Conservation (phyloP, 139 green algal species). For the Klebsormidium nitens region DNA sequence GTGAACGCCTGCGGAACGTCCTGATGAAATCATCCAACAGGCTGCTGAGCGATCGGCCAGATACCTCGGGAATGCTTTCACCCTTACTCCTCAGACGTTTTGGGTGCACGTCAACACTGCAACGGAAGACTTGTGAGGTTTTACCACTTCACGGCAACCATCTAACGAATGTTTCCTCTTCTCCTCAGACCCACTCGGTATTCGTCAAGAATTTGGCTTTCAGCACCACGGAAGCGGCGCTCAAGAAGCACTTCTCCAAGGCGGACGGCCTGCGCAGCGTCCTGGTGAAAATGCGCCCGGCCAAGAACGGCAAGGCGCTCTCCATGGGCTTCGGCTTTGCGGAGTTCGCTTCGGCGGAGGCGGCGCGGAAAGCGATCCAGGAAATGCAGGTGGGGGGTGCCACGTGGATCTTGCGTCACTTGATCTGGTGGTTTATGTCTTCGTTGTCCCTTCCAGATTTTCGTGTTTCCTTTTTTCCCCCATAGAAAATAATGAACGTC, state of each 20-base stretch:
- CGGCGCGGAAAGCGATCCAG: constrained; percentile 59
- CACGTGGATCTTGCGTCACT: too few relatives aligned
- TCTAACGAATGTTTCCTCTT: too few relatives aligned
- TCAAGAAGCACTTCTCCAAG: constrained; percentile 67
- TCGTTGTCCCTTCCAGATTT: too few relatives aligned
- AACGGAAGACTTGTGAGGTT: constrained; percentile 7
- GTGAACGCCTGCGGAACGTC: too few relatives aligned
- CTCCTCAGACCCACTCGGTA: constrained; percentile 18
- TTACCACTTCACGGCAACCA: too few relatives aligned
- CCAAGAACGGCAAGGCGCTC: constrained; percentile 35
- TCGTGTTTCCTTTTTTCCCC: too few relatives aligned
- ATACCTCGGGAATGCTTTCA: too few relatives aligned
- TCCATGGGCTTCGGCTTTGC: constrained; percentile 58
- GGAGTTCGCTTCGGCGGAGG: constrained; percentile 64
- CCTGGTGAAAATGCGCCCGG: background rate
- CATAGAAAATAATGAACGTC: too few relatives aligned
- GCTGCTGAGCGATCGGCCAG: too few relatives aligned
- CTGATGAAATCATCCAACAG: too few relatives aligned
- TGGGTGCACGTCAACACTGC: constrained; percentile 6
- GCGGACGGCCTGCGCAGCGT: constrained; percentile 2
- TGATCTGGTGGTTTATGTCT: too few relatives aligned
- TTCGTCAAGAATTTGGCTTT: constrained; percentile 97
- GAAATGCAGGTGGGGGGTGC: constrained; percentile 50
- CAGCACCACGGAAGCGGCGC: constrained; percentile 57
- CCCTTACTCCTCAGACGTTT: too few relatives aligned